Base-by-base conservation (phyloP, 116 monocot species). In the Posidonia oceanica region DNA sequence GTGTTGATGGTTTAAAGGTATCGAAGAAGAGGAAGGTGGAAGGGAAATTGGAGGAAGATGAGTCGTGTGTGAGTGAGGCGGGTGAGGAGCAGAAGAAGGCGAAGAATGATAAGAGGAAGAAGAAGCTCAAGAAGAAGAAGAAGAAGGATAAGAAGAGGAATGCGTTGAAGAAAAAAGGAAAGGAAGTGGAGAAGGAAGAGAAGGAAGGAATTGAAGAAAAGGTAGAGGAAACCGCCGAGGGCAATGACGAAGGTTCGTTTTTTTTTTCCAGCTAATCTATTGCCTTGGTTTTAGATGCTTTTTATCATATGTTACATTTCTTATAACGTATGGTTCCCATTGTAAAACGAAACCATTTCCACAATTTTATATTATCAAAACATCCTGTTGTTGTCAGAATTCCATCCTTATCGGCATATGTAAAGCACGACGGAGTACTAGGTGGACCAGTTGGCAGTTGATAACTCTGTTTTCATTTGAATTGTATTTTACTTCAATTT, bases 1-100 rank as follows among this genome's bases (percentile, higher is more conserved):
- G 36, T 40, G 80, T 72, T 16, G 74, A 40, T 59, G 38, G 39
- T 13, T 63, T 66, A 48, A 84, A 75, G 83, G 87, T 87, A 74
- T 66, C 81, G 67, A 79, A 72, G 60, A 72, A 68, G n/a, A 68
- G 68, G 36, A 68, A 36, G 21, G 54, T 41, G 3, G 72, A 44
- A 61, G 71, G 14, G 54, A 72, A 52, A n/a, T 63, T 61, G 14
- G 69, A 3, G 14, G 64, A 65, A 3, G 80, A 75, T 3, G 77
- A n/a, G 22, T 66, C 59, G 4, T 70, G 40, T 15, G 56, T 64
- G 14, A 75, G 54, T 37, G 48, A 77, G 13, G 29, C 22, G 36
- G 74, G 68, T 10, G 71, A 64, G 39, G 80, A 70, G 53, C 69
- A 80, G 40, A 56, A 40, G 15, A 40, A 59, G 52, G 74, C 39